Percentiles rank a stretch among this genome's conserved stretches.
Conservation (phyloP, 768 basidiomycete species). For the Butyriboletus loyo region DNA sequence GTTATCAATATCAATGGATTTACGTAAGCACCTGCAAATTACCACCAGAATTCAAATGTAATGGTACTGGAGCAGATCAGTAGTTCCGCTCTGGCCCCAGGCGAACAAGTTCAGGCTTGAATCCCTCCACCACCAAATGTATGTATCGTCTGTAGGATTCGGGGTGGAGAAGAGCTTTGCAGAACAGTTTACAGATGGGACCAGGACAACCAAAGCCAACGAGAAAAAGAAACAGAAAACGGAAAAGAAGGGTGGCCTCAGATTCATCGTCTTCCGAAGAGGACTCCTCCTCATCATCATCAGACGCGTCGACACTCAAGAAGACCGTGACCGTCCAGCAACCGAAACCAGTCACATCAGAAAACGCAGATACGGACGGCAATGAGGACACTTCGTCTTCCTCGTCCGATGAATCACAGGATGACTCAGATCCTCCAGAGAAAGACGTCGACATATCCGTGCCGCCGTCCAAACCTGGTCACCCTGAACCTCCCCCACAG, state of each 20-base stretch:
- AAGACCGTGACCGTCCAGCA: conserved; percentile 8
- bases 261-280: conserved; percentile 42
- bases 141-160: too few relatives aligned
- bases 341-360: neutral
- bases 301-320: conserved; percentile 9
- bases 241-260: conserved; percentile 49
- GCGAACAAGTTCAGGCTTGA: too few relatives aligned
- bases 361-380: conserved; percentile 1
- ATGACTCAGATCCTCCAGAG: conserved; percentile 2
- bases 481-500: neutral
- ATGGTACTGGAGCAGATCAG: too few relatives aligned
- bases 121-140: too few relatives aligned
- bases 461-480: neutral
- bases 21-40: neutral
- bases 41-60: too few relatives aligned
- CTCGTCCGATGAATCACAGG: conserved; percentile 16
- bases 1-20: neutral
- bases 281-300: conserved; percentile 20
- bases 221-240: conserved; percentile 50
- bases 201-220: conserved; percentile 32
- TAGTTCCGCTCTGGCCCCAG: too few relatives aligned
- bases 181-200: conserved; percentile 14
- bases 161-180: too few relatives aligned
- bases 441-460: neutral
- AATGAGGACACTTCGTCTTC: conserved; percentile 14